phyloP scores from a whole-genome alignment of 2,329 filamentous ascomycete genomes.

The Pleurostoma richardsiae region DNA sequence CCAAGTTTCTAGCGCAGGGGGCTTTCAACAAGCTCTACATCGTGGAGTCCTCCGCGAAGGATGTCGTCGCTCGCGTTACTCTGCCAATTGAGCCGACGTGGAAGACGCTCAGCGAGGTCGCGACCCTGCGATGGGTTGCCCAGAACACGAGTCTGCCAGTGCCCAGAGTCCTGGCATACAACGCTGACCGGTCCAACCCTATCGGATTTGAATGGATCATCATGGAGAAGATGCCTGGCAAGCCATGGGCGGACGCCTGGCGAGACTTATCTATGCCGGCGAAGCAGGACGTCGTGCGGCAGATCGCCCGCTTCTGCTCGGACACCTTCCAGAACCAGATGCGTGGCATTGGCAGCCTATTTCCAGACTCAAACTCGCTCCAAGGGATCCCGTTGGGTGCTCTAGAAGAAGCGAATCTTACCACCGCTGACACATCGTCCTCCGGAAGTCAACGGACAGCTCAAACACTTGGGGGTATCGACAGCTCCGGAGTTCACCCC shows the following conservation, averaged over 20 bases:
- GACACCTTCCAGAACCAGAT: no score
- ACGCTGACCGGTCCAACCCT: constrained; percentile 20
- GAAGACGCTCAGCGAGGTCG: constrained; percentile 25
- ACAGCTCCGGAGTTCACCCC: no score
- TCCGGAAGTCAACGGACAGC: no score
- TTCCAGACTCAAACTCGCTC: no score
- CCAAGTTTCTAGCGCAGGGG: constrained; percentile 17
- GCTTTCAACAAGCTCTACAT: constrained; percentile 24
- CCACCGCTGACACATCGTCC: no score
- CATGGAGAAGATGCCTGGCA: constrained; percentile 23
- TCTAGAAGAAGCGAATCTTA: no score
- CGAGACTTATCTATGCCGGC: no score
- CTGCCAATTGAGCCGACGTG: constrained; percentile 18
- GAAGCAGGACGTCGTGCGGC: no score
- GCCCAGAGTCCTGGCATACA: constrained; percentile 23
- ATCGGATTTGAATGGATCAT: constrained; percentile 34
- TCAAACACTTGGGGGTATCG: no score
- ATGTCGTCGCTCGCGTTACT: constrained; percentile 17
- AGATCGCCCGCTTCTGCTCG: no score
- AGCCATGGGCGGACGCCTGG: constrained; percentile 5
- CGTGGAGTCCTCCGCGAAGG: constrained; percentile 7
- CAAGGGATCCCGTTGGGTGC: no score
- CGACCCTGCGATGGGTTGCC: constrained; percentile 25
- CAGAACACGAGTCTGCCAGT: constrained; percentile 25
- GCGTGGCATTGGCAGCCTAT: no score